phyloP scores from a whole-genome alignment of 352 stramenopile species.

The Phytophthora lateralis region DNA sequence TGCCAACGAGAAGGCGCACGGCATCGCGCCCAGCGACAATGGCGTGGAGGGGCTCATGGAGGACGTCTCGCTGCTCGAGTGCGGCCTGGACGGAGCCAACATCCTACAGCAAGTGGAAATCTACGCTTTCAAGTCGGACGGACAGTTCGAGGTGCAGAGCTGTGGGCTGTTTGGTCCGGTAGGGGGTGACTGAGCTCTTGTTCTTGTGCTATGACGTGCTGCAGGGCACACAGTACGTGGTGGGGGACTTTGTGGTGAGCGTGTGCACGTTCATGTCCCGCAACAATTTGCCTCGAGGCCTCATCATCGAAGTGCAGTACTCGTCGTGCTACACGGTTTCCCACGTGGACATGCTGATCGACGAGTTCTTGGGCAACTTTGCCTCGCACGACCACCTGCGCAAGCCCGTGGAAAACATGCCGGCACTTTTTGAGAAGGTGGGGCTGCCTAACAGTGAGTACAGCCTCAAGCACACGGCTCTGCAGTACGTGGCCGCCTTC shows the following conservation, averaged over 20 bases:
- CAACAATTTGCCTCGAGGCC: conserved; percentile 78
- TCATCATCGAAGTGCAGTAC: conserved; percentile 88
- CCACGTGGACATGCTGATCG: conserved; percentile 79
- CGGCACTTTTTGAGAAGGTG: conserved; percentile 75
- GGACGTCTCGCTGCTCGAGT: conserved; percentile 84
- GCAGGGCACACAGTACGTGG: conserved; percentile 77
- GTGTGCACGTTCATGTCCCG: conserved; percentile 89
- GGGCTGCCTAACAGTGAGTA: conserved; percentile 74
- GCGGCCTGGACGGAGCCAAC: conserved; percentile 80
- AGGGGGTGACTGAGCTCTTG: conserved; percentile 3
- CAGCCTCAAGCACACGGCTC: conserved; percentile 86
- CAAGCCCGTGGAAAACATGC: conserved; percentile 77
- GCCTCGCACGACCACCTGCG: conserved; percentile 68
- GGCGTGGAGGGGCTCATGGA: conserved; percentile 74
- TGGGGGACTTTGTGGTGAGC: conserved; percentile 86
- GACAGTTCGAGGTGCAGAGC: conserved; percentile 75
- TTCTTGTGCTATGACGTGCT: conserved; percentile 9
- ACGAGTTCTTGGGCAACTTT: conserved; percentile 82
- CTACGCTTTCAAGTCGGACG: conserved; percentile 89
- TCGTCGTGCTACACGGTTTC: conserved; percentile 78
- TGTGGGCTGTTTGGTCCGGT: background rate
- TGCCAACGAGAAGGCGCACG: conserved; percentile 77
- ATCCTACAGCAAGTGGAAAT: conserved; percentile 91
- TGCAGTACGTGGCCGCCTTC: conserved; percentile 88
- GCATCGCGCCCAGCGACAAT: conserved; percentile 63